phyloP scores from a whole-genome alignment of 164 flowering plant genomes.

The Tinospora cordifolia region DNA sequence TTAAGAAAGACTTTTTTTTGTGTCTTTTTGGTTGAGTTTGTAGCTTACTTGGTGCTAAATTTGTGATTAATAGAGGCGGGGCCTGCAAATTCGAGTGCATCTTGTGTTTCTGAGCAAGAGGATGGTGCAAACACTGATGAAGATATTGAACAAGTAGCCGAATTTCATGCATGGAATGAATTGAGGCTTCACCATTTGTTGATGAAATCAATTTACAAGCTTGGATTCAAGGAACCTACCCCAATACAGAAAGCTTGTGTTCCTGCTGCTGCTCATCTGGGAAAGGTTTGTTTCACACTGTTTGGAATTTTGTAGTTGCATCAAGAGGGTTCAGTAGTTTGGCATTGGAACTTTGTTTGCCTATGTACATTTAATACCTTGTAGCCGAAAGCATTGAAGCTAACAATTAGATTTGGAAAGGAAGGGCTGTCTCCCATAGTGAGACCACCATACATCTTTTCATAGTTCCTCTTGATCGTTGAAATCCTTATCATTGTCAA shows the following conservation, averaged over 20 bases:
- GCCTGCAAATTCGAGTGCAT: neutral
- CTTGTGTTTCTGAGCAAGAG: conserved; percentile 5
- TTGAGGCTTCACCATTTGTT: conserved; percentile 82
- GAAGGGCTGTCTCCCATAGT: too few species aligned
- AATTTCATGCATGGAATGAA: conserved; percentile 69
- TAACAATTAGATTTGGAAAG: too few species aligned
- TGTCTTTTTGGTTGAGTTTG: too few species aligned
- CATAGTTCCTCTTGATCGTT: too few species aligned
- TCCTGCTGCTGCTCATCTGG: conserved; percentile 93
- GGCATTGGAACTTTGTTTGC: neutral
- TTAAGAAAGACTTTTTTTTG: too few species aligned
- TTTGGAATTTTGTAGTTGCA: neutral
- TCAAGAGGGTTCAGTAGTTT: neutral
- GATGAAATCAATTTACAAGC: conserved; percentile 68
- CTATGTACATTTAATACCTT: neutral
- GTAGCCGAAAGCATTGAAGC: neutral
- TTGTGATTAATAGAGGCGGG: conserved; percentile 12
- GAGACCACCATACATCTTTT: too few species aligned
- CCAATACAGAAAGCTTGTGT: conserved; percentile 90
- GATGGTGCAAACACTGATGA: conserved; percentile 22
- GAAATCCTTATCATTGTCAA: too few species aligned
- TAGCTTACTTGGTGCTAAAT: neutral
- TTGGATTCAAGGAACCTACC: conserved; percentile 93
- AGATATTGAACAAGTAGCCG: conserved; percentile 35
- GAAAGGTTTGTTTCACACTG: conserved; percentile 56